Conservation (phyloP, 2,329 filamentous ascomycete genomes). For the Chaetoscypha palmicola region DNA sequence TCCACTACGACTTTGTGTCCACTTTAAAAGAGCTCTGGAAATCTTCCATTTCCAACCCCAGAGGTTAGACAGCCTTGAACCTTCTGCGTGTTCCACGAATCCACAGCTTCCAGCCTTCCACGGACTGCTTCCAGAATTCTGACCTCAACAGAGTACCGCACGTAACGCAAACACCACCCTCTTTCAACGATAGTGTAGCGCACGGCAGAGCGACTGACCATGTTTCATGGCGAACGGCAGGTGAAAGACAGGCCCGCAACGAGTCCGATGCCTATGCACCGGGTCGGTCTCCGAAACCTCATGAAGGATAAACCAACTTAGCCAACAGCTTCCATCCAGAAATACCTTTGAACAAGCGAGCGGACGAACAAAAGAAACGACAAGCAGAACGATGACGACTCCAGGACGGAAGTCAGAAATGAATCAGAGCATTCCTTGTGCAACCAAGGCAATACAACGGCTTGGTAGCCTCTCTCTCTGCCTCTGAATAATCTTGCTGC, state of each 20-base stretch:
- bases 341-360: too few species aligned
- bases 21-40: background rate
- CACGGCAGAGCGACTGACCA: background rate
- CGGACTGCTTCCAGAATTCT: too few species aligned
- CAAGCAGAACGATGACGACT: background rate
- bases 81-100: background rate
- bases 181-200: too few species aligned
- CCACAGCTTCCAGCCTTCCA: background rate
- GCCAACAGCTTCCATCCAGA: background rate
- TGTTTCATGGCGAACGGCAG: background rate
- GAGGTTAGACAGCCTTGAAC: background rate
- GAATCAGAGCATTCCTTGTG: background rate
- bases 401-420: background rate
- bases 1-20: too few species aligned
- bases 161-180: too few species aligned
- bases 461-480: too few species aligned
- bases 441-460: too few species aligned
- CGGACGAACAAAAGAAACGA: background rate
- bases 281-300: background rate
- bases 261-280: background rate
- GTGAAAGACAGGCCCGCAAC: background rate
- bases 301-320: background rate
- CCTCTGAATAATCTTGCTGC: too few species aligned
- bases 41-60: background rate
- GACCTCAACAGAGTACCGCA: too few species aligned